These are phyloP conservation scores for Boletellus dicymbophilus DNA, from an alignment of 1,284 basidiomycete species.

Conservation along the genomic window DNA sequence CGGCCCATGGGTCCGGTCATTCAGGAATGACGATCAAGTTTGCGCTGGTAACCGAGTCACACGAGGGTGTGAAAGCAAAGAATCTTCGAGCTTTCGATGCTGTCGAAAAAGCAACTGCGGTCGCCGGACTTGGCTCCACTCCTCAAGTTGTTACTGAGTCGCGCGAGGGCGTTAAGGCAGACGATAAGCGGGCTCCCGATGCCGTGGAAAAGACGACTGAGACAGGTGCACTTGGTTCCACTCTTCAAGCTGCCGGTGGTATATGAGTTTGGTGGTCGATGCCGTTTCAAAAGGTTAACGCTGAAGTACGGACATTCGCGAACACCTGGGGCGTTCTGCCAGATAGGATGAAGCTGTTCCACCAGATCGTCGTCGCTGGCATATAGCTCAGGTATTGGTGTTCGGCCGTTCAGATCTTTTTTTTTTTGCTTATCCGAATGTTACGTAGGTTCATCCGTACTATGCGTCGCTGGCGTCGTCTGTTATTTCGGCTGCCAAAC, in stretches of 20 bases:
- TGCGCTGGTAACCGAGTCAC: not conserved
- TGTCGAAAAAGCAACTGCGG: not conserved
- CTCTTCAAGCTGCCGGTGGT: not conserved
- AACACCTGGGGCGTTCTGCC: not conserved
- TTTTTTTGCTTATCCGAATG: no score
- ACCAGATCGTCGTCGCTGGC: conserved; percentile 2
- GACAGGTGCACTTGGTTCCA: not conserved
- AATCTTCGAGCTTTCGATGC: not conserved
- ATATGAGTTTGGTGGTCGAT: not conserved
- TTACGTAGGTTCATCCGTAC: no score
- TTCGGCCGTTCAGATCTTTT: no score
- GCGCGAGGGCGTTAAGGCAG: not conserved
- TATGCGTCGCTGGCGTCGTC: no score
- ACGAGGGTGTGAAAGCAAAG: not conserved
- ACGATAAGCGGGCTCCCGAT: not conserved
- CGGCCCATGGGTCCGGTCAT: not conserved
- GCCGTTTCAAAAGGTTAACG: not conserved
- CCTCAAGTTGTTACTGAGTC: not conserved
- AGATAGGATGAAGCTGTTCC: not conserved
- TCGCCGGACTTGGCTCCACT: not conserved
- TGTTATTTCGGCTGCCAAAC: no score
- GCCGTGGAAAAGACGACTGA: not conserved
- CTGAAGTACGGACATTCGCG: not conserved
- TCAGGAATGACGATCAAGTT: not conserved
- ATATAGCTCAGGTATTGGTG: conserved; percentile 3